Base-by-base conservation (phyloP, 106 monocot species). In the Dendrobium officinale region DNA sequence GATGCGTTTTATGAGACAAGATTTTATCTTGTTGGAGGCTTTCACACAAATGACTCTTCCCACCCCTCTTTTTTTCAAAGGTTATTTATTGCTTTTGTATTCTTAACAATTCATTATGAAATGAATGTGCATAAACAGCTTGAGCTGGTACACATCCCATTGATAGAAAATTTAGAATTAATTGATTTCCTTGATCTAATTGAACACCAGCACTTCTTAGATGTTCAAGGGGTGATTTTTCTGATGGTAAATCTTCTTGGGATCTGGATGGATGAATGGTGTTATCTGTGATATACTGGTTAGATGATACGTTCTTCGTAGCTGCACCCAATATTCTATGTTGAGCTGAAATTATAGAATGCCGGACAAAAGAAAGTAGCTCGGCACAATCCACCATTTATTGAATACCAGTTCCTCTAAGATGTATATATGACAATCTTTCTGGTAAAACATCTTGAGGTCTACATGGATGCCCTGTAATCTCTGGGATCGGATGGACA, bases 61-160 rank as follows among this genome's bases (percentile, higher is more conserved):
- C 27, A 27, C 27, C 27, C 27, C 27, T 27, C 27, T 27, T 27
- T 27, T 27, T 27, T 27, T 27, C 27, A 27, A 27, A 27, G 27
- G 0, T 27, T 27, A 27, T 27, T 27, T 27, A 27, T 27, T 93
- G 88, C 67, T 77, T 78, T 2, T 77, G 75, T 72, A 96, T 85
- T 79, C 88, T 93, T 10, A 55, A 42, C 47, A 93, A 75, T 77
- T 96, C 95, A 85, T 89, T 93, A 73, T 86, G 86, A 73, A 96
- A 80, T 27, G 89, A 89, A 27, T 96, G 93, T 67, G 77, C 45
- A 67, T 73, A 68, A 79, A 88, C 24, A 9, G 82, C 87, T 80
- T 86, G 87, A 72, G 77, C 51, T 16, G 88, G 84, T 42, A 88
- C 56, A 44, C 85, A 82, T 2, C 79, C 73, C 42, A 70, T 18